These are phyloP conservation scores for Hyphodiscus sp. DNA, from an alignment of 2,329 filamentous ascomycete genomes.

Conservation along the genomic window DNA sequence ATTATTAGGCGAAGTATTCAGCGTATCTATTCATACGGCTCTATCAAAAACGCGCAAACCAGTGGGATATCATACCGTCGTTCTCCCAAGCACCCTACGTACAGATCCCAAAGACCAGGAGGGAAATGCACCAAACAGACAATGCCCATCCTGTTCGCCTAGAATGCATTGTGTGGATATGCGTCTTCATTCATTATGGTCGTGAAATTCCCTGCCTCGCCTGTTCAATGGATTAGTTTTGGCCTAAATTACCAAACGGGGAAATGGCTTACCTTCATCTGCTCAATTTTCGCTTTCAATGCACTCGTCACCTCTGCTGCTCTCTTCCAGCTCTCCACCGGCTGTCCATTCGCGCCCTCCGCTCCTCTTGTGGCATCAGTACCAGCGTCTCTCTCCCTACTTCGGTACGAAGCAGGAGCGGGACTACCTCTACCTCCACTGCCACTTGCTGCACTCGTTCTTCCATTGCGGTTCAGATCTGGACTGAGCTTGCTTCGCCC, in stretches of 20 bases:
- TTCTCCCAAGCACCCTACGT: not conserved
- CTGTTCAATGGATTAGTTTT: slow-evolving; percentile 25
- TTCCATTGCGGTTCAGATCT: slow-evolving; percentile 26
- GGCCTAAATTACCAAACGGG: not conserved
- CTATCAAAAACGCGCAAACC: not conserved
- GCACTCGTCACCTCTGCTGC: slow-evolving; percentile 97
- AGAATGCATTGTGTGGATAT: slow-evolving; percentile 1
- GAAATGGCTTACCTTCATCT: slow-evolving; percentile 70
- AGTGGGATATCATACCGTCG: not conserved
- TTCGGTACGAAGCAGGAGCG: slow-evolving; percentile 18
- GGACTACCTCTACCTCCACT: slow-evolving; percentile 29
- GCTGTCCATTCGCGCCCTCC: slow-evolving; percentile 39
- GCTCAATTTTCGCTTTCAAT: slow-evolving; percentile 92
- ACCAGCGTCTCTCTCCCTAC: slow-evolving; percentile 27
- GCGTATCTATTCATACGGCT: not conserved
- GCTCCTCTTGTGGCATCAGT: slow-evolving; percentile 23
- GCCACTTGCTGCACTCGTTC: slow-evolving; percentile 27
- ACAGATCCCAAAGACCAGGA: not conserved
- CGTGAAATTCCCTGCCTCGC: slow-evolving; percentile 46
- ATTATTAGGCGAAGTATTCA: not conserved
- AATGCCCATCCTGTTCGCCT: not conserved
- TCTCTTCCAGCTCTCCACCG: slow-evolving; percentile 90
- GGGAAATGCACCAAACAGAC: not conserved
- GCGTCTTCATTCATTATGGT: slow-evolving; percentile 26
- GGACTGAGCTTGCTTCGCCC: slow-evolving; percentile 28